phyloP scores from a whole-genome alignment of 805 yeast genomes.

The Ogataea zsoltii region DNA sequence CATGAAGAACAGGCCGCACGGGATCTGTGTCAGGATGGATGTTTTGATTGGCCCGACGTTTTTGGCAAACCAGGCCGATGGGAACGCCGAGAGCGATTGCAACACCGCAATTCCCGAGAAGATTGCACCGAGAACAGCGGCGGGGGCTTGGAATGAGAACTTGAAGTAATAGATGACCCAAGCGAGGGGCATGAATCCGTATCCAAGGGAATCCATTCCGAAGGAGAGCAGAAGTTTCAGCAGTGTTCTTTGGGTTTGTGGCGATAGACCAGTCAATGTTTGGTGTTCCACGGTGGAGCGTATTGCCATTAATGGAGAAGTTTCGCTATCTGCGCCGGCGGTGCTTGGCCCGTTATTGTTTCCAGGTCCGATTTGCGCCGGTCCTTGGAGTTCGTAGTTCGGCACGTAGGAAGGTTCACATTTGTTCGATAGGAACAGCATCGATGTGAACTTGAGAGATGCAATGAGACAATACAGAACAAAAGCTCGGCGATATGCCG shows the following conservation, averaged over 20 bases:
- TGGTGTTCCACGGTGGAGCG: slow-evolving; percentile 24
- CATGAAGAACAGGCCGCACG: slow-evolving; percentile 68
- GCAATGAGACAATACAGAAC: slow-evolving; percentile 57
- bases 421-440: slow-evolving; percentile 50
- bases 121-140: slow-evolving; percentile 62
- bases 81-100: slow-evolving; percentile 69
- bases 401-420: slow-evolving; percentile 47
- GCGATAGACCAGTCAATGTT: slow-evolving; percentile 40
- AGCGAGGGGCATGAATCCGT: slow-evolving; percentile 84
- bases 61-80: slow-evolving; percentile 71
- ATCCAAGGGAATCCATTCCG: slow-evolving; percentile 84
- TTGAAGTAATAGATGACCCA: slow-evolving; percentile 87
- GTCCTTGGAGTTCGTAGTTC: slow-evolving; percentile 18
- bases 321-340: slow-evolving; percentile 7
- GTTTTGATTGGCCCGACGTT: slow-evolving; percentile 77
- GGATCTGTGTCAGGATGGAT: slow-evolving; percentile 71
- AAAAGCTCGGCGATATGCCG: slow-evolving; percentile 61
- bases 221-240: slow-evolving; percentile 58
- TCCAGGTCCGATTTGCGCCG: too few relatives aligned
- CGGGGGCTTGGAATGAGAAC: slow-evolving; percentile 50
- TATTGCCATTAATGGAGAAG: slow-evolving; percentile 19
- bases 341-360: too few relatives aligned
- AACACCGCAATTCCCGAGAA: slow-evolving; percentile 65
- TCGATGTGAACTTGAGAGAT: slow-evolving; percentile 46
- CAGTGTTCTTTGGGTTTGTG: slow-evolving; percentile 44